Percentiles rank a stretch among this genome's conserved stretches.
Conservation (phyloP, 2,329 filamentous ascomycete genomes). For the Epichloe gansuensis region DNA sequence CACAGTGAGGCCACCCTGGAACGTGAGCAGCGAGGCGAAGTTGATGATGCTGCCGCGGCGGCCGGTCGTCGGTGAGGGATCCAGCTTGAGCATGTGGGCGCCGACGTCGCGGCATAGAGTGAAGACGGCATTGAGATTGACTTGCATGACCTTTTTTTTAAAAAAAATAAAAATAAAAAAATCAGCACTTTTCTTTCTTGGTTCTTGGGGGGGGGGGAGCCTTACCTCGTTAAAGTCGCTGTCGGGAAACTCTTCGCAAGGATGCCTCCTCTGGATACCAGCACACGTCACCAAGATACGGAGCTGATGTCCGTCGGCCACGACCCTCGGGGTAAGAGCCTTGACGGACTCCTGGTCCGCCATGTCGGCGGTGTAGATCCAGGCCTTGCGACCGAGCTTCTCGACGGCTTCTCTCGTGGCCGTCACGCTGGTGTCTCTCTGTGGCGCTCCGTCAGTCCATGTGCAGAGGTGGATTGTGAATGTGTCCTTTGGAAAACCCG, state of each 20-base stretch:
- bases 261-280: constrained; percentile 71
- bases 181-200: too few relatives aligned
- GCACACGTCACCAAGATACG: constrained; percentile 77
- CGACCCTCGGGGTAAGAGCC: constrained; percentile 45
- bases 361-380: constrained; percentile 59
- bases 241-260: constrained; percentile 62
- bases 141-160: constrained; percentile 53
- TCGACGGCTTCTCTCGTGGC: constrained; percentile 49
- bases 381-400: constrained; percentile 50
- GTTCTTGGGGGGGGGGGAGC: not conserved
- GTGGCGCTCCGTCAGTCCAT: not conserved
- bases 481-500: not conserved
- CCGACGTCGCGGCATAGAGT: constrained; percentile 64
- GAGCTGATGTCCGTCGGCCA: constrained; percentile 51
- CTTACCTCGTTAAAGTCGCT: constrained; percentile 58
- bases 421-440: constrained; percentile 30
- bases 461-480: not conserved
- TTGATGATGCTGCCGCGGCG: constrained; percentile 68
- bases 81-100: constrained; percentile 58
- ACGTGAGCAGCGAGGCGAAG: constrained; percentile 66
- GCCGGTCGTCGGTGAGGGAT: constrained; percentile 31
- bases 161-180: not conserved
- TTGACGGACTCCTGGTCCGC: constrained; percentile 45
- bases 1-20: constrained; percentile 79
- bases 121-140: constrained; percentile 77